phyloP scores from a whole-genome alignment of 129 eudicot genomes.

The Gnaphalium uliginosum region DNA sequence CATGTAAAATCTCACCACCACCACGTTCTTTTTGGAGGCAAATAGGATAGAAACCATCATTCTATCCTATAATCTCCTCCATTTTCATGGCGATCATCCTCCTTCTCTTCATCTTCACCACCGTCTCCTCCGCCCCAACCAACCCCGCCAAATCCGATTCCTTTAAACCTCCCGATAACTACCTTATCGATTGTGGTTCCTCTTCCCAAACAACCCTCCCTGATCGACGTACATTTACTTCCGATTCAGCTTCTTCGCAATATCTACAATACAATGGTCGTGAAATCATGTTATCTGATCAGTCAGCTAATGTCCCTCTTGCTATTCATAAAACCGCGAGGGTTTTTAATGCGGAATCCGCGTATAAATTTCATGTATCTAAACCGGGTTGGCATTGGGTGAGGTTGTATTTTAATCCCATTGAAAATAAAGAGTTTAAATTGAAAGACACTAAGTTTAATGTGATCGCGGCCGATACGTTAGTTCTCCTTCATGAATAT shows the following conservation, averaged over 20 bases:
- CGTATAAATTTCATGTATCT: slow-evolving; percentile 56
- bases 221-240: slow-evolving; percentile 47
- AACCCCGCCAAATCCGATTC: slow-evolving; percentile 46
- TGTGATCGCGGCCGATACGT: slow-evolving; percentile 49
- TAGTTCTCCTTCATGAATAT: slow-evolving; percentile 63
- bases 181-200: slow-evolving; percentile 75
- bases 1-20: slow-evolving; percentile 17
- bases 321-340: neutral
- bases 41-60: slow-evolving; percentile 16
- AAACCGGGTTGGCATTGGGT: slow-evolving; percentile 96
- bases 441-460: slow-evolving; percentile 51
- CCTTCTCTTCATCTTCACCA: slow-evolving; percentile 29
- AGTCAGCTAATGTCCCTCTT: slow-evolving; percentile 35
- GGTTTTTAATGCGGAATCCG: slow-evolving; percentile 59
- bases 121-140: slow-evolving; percentile 15
- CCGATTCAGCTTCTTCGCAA: slow-evolving; percentile 48
- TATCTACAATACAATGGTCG: slow-evolving; percentile 44
- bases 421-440: slow-evolving; percentile 47
- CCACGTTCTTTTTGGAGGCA: slow-evolving; percentile 14
- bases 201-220: slow-evolving; percentile 48
- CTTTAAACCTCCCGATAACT: slow-evolving; percentile 72
- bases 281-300: slow-evolving; percentile 34
- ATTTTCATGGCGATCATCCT: slow-evolving; percentile 35
- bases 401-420: slow-evolving; percentile 65
- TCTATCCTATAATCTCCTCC: slow-evolving; percentile 21